These are phyloP conservation scores for Cryphonectria parasitica DNA, from an alignment of 2,329 filamentous ascomycete species.

Conservation along the genomic window DNA sequence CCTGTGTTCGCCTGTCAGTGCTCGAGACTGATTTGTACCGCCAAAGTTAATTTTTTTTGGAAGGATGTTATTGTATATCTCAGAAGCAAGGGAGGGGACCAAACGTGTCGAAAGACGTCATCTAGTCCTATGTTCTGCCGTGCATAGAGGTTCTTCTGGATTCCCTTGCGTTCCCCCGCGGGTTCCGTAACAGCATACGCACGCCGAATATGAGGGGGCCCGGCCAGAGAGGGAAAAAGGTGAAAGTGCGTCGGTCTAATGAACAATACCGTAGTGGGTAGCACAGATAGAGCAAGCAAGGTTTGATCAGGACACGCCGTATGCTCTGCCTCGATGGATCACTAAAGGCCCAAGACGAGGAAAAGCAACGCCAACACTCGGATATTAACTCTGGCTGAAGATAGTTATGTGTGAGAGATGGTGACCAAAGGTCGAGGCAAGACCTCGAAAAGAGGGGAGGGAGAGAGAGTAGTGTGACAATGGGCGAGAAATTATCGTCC, in stretches of 20 bases:
- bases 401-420: background rate
- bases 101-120: background rate
- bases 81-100: background rate
- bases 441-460: background rate
- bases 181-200: background rate
- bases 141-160: background rate
- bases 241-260: background rate
- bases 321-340: background rate
- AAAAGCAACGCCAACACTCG: slow-evolving; percentile 4
- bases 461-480: slow-evolving; percentile 1
- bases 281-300: background rate
- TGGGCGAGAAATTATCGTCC: slow-evolving; percentile 9
- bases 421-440: background rate
- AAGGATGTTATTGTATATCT: background rate
- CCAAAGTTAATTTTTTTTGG: background rate
- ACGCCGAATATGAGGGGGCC: background rate
- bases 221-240: background rate
- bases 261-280: background rate
- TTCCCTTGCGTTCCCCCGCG: background rate
- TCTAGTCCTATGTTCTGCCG: background rate
- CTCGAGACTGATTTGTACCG: background rate
- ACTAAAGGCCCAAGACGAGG: slow-evolving; percentile 11
- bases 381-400: slow-evolving; percentile 1
- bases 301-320: slow-evolving; percentile 11
- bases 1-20: background rate